These are phyloP conservation scores for Irpex lacteus DNA, from an alignment of 1,284 basidiomycete species.

Conservation along the genomic window DNA sequence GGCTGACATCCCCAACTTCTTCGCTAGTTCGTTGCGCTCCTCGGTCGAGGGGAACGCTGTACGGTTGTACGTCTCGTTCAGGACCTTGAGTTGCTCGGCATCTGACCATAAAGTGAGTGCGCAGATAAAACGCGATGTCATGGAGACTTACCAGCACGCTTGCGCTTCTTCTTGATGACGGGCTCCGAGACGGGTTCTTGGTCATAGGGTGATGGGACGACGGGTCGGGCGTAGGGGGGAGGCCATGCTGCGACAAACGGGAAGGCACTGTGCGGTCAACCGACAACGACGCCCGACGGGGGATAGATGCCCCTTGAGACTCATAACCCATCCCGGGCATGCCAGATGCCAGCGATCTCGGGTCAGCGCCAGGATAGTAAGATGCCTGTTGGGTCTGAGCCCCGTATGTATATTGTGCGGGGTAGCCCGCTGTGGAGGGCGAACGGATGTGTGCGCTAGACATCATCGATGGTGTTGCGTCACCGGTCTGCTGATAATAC, in stretches of 20 bases:
- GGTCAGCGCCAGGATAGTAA: slow-evolving; percentile 26
- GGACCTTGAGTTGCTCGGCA: slow-evolving; percentile 70
- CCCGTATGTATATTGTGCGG: slow-evolving; percentile 17
- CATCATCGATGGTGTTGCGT: slow-evolving; percentile 20
- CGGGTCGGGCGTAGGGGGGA: slow-evolving; percentile 42
- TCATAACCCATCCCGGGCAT: slow-evolving; percentile 33
- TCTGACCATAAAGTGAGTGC: slow-evolving; percentile 31
- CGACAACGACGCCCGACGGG: slow-evolving; percentile 27
- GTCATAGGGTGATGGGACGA: slow-evolving; percentile 36
- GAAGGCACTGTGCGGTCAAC: slow-evolving; percentile 30
- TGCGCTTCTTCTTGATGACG: slow-evolving; percentile 80
- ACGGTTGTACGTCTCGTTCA: slow-evolving; percentile 75
- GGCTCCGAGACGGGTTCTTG: slow-evolving; percentile 48
- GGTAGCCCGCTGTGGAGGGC: slow-evolving; percentile 22
- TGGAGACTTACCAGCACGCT: slow-evolving; percentile 47
- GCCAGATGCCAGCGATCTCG: slow-evolving; percentile 25
- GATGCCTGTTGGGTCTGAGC: slow-evolving; percentile 21
- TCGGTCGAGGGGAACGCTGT: slow-evolving; percentile 85
- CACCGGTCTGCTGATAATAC: slow-evolving; percentile 20
- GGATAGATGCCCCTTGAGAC: slow-evolving; percentile 20
- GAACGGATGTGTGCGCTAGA: slow-evolving; percentile 25
- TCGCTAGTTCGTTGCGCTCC: slow-evolving; percentile 74
- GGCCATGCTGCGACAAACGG: slow-evolving; percentile 27
- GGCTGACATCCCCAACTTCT: slow-evolving; percentile 75
- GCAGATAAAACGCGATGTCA: neutral